phyloP scores from a whole-genome alignment of 2,329 filamentous ascomycete genomes.

The Apiospora malaysiana region DNA sequence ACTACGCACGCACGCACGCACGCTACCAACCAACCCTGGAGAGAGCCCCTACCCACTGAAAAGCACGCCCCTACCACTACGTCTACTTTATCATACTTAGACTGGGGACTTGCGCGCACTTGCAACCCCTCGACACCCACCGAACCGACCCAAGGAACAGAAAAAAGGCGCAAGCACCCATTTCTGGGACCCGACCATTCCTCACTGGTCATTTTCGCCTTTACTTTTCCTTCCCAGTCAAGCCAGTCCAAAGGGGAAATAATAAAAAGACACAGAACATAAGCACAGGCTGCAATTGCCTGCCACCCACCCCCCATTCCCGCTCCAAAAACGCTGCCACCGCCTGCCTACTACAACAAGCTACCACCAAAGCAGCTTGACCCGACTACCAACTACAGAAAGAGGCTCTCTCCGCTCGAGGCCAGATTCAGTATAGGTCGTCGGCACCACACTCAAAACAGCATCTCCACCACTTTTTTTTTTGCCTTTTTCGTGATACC shows the following conservation, averaged over 20 bases:
- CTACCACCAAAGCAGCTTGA: constrained; percentile 37
- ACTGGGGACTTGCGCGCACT: not conserved
- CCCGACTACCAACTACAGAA: constrained; percentile 45
- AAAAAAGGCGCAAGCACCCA: constrained; percentile 17
- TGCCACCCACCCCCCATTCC: constrained; percentile 17
- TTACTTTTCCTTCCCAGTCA: constrained; percentile 1
- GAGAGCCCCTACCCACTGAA: not conserved
- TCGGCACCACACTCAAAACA: constrained; percentile 70
- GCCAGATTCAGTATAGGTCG: constrained; percentile 71
- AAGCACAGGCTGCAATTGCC: constrained; percentile 20
- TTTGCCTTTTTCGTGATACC: constrained; percentile 61
- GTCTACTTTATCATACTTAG: not conserved
- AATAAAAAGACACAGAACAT: constrained; percentile 17
- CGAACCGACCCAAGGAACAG: constrained; percentile 3
- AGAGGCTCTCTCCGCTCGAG: constrained; percentile 55
- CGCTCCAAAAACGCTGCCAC: constrained; percentile 11
- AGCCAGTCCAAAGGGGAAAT: not conserved
- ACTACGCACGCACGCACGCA: not conserved
- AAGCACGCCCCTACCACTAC: not conserved
- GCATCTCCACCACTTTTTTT: constrained; percentile 62
- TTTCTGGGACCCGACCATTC: constrained; percentile 16
- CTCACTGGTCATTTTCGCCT: constrained; percentile 3
- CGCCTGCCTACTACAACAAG: constrained; percentile 42
- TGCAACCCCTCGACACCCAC: constrained; percentile 16
- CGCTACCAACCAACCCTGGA: not conserved